Evolutionary conservation across 352 stramenopile species (phyloP).

Genomic region (Phytophthora ramorum): DNA sequence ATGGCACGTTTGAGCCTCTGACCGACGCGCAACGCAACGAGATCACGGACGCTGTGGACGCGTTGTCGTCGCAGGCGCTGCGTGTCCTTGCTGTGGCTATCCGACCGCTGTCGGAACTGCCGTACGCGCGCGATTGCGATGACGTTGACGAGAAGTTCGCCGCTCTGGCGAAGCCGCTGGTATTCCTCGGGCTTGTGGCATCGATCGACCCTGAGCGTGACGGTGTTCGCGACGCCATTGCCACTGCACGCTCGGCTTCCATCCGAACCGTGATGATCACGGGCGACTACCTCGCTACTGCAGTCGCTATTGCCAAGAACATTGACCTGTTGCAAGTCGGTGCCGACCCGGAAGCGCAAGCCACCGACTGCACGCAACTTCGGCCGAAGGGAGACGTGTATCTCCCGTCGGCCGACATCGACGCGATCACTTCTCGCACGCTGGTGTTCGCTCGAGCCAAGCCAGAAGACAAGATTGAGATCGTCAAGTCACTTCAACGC

Average conservation of each 20-base stretch:
- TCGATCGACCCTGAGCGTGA: slow-evolving; percentile 88
- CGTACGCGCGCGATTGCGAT: slow-evolving; percentile 50
- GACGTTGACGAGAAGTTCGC: slow-evolving; percentile 79
- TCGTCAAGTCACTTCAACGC: slow-evolving; percentile 95
- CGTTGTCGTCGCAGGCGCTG: slow-evolving; percentile 77
- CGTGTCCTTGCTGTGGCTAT: slow-evolving; percentile 93
- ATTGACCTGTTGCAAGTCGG: slow-evolving; percentile 91
- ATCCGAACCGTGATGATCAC: slow-evolving; percentile 94
- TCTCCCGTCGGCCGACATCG: slow-evolving; percentile 78
- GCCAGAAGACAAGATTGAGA: slow-evolving; percentile 96
- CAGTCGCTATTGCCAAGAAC: slow-evolving; percentile 93
- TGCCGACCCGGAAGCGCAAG: slow-evolving; percentile 62
- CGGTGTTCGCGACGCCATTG: slow-evolving; percentile 67
- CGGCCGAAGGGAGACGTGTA: slow-evolving; percentile 62
- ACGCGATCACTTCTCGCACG: slow-evolving; percentile 83
- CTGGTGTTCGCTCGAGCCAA: slow-evolving; percentile 96
- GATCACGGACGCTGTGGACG: slow-evolving; percentile 66
- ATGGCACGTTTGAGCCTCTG: slow-evolving; percentile 56
- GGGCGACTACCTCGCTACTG: slow-evolving; percentile 95
- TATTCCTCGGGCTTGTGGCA: slow-evolving; percentile 94
- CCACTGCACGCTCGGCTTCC: slow-evolving; percentile 41
- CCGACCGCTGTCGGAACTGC: slow-evolving; percentile 60
- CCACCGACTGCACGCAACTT: slow-evolving; percentile 78
- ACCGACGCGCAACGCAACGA: slow-evolving; percentile 51
- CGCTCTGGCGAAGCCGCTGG: slow-evolving; percentile 71